Percentiles rank a stretch among this genome's conserved stretches.
Conservation (phyloP, 805 yeast genomes). For the Candida easanensis region DNA sequence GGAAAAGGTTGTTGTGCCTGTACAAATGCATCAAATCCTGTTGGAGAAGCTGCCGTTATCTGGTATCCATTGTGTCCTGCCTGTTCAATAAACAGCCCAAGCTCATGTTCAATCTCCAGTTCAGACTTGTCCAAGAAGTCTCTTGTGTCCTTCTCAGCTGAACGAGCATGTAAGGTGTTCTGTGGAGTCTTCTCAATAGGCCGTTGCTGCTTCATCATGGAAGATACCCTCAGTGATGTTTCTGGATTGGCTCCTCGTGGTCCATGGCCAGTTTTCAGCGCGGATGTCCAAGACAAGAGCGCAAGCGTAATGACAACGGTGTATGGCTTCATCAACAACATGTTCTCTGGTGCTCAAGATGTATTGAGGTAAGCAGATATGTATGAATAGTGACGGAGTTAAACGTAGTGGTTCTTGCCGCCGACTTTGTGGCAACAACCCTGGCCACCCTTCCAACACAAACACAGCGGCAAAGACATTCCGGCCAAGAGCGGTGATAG, state of each 20-base stretch:
- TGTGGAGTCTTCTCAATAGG: constrained; percentile 6
- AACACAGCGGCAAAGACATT: no score
- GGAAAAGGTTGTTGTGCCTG: constrained; percentile 57
- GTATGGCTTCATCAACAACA: background rate
- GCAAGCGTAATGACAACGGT: background rate
- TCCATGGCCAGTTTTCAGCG: background rate
- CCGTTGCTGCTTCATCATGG: constrained; percentile 13
- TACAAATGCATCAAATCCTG: constrained; percentile 27
- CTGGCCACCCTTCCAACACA: no score
- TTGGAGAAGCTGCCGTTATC: constrained; percentile 16
- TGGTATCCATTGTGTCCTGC: constrained; percentile 8
- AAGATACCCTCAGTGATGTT: constrained; percentile 8
- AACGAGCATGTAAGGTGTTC: constrained; percentile 11
- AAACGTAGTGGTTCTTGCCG: no score
- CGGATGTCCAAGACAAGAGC: background rate
- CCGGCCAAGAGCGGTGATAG: no score
- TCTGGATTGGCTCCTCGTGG: constrained; percentile 7
- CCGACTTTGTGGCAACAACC: no score
- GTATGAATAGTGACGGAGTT: no score
- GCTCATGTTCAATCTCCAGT: constrained; percentile 10
- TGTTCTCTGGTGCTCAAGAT: no score
- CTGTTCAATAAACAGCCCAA: constrained; percentile 8
- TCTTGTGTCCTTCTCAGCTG: constrained; percentile 1
- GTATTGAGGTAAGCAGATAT: no score
- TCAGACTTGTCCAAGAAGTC: constrained; percentile 9